These are phyloP conservation scores for barley (Hordeum vulgare) DNA, from an alignment of 176 grass and related monocot species.

Conservation along the genomic window DNA sequence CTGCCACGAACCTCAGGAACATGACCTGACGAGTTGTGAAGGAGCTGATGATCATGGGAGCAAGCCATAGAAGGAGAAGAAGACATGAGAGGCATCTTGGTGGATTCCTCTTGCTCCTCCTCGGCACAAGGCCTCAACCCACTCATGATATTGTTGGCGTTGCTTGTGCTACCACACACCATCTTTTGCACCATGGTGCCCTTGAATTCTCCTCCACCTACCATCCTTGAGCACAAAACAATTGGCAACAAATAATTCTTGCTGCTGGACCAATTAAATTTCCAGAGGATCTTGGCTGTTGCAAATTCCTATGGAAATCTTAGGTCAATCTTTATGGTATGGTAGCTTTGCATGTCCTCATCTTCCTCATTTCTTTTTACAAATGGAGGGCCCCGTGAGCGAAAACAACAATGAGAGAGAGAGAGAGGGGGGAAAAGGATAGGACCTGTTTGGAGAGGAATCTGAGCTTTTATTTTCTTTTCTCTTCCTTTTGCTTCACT, in stretches of 20 bases:
- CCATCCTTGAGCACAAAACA: constrained; percentile 27
- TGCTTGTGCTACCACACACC: constrained; percentile 41
- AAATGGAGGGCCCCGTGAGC: constrained; percentile 16
- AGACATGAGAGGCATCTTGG: constrained; percentile 37
- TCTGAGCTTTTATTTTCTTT: constrained; percentile 60
- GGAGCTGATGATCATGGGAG: constrained; percentile 17
- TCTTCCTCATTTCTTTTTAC: constrained; percentile 28
- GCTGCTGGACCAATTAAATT: not conserved
- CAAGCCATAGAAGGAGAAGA: constrained; percentile 33
- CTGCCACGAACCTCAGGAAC: constrained; percentile 1
- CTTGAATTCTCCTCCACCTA: constrained; percentile 51
- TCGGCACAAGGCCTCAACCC: constrained; percentile 34
- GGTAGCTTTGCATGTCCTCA: constrained; percentile 30
- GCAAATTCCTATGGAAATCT: constrained; percentile 32
- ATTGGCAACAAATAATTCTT: not conserved
- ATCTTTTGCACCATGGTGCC: constrained; percentile 56
- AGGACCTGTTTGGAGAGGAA: constrained; percentile 41
- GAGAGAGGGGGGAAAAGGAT: not conserved
- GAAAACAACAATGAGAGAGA: not conserved
- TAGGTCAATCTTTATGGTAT: constrained; percentile 29
- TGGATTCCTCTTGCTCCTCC: constrained; percentile 32
- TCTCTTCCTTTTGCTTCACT: constrained; percentile 39
- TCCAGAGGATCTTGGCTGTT: constrained; percentile 1
- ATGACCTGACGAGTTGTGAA: constrained; percentile 3
- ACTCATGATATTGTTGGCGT: constrained; percentile 10